Evolutionary conservation across 2,329 filamentous ascomycete species (phyloP).

Genomic region (Colletotrichum coccodes): DNA sequence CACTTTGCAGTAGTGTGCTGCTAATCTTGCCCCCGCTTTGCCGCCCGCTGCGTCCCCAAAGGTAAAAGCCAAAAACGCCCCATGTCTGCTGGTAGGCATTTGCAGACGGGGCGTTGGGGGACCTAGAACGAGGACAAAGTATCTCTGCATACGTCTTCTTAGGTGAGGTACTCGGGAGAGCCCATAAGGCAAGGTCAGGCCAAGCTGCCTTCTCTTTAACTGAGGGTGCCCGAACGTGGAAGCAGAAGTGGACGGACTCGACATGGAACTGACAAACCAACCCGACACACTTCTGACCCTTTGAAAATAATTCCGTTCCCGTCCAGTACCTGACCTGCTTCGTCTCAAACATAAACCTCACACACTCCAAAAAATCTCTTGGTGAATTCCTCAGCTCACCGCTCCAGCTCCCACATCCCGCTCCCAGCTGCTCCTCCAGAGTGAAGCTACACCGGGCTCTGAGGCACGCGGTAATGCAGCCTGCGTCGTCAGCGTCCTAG

Average conservation of each 20-base stretch:
- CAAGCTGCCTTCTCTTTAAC: constrained; percentile 27
- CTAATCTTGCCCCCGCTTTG: constrained; percentile 29
- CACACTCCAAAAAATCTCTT: constrained; percentile 9
- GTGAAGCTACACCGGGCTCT: constrained; percentile 13
- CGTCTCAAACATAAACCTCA: constrained; percentile 31
- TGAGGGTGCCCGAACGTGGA: constrained; percentile 19
- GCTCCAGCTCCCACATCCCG: constrained; percentile 7
- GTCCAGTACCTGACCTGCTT: constrained; percentile 19
- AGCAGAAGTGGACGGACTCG: constrained; percentile 2
- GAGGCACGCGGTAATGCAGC: constrained; percentile 25
- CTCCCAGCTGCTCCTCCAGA: neutral
- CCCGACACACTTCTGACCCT: constrained; percentile 23
- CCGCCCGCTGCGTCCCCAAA: constrained; percentile 30
- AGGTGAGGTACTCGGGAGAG: neutral
- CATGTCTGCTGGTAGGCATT: constrained; percentile 17
- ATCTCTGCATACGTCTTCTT: neutral
- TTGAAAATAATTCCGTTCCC: constrained; percentile 29
- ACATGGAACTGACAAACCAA: constrained; percentile 26
- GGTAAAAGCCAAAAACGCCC: constrained; percentile 29
- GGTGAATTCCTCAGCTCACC: neutral
- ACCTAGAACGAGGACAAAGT: neutral
- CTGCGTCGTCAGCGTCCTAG: constrained; percentile 23
- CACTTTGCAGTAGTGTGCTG: constrained; percentile 19
- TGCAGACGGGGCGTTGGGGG: constrained; percentile 11
- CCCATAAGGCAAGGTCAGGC: constrained; percentile 13